Percentiles rank a stretch among this genome's conserved stretches.
Evolutionary conservation across 2,329 filamentous ascomycete genomes (phyloP).

Genomic region (Mollisia scopiformis): DNA sequence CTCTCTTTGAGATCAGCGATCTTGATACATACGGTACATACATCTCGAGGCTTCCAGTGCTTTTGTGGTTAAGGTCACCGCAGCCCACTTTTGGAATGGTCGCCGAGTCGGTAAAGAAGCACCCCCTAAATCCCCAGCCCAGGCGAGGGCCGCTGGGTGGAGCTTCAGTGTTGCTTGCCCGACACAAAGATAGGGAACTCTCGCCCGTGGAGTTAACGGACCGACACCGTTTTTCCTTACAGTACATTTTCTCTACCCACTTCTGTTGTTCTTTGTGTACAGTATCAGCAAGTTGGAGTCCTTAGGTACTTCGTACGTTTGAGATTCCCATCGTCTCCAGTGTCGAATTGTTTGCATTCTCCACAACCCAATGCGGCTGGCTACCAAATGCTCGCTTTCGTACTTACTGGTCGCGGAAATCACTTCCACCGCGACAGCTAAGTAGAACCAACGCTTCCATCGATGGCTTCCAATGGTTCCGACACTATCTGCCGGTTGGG

Average conservation of each 20-base stretch:
- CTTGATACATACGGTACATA: neutral
- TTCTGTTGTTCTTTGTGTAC: neutral
- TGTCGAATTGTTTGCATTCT: neutral
- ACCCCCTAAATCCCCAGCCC: neutral
- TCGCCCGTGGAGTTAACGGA: neutral
- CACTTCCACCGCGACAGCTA: too few species aligned
- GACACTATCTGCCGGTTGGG: neutral
- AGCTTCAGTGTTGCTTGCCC: neutral
- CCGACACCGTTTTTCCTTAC: neutral
- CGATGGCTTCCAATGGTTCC: neutral
- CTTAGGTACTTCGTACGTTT: neutral
- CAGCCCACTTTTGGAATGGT: neutral
- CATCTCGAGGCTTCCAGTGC: too few species aligned
- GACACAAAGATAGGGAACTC: neutral
- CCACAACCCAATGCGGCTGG: too few species aligned
- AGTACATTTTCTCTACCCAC: neutral
- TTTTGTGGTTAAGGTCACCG: neutral
- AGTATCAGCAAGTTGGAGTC: too few species aligned
- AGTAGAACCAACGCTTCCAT: too few species aligned
- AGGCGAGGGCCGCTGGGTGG: neutral
- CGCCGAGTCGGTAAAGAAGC: neutral
- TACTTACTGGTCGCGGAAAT: too few species aligned
- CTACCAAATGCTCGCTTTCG: too few species aligned
- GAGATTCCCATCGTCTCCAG: neutral
- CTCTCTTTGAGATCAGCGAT: neutral